Conservation (phyloP, 768 basidiomycete genomes). For the Strobilomyces confusus region DNA sequence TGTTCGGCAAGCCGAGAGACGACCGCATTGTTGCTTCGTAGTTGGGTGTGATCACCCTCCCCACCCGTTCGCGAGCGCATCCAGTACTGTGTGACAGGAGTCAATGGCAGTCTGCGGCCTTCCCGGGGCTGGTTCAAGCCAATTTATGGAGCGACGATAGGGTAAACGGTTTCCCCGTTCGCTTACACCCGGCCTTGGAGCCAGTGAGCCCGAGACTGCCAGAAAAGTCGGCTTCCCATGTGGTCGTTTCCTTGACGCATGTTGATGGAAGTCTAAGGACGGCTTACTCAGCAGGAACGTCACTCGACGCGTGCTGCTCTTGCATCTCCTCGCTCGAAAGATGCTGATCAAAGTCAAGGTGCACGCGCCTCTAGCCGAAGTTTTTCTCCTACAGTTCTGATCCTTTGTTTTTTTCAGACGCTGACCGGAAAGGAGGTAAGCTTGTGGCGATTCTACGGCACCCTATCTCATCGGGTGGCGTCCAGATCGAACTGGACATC, state of each 20-base stretch:
- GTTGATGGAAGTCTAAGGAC: no score
- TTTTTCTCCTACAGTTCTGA: neutral
- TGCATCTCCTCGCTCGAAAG: conserved; percentile 4
- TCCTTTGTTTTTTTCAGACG: neutral
- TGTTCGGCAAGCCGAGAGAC: conserved; percentile 22
- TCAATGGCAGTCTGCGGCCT: no score
- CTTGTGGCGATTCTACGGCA: neutral
- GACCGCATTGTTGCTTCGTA: neutral
- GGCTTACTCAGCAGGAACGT: conserved; percentile 8
- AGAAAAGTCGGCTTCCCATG: no score
- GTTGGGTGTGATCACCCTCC: neutral
- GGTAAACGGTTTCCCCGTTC: no score
- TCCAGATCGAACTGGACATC: conserved; percentile 91
- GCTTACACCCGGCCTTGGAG: no score
- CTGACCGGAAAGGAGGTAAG: conserved; percentile 95
- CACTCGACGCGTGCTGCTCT: neutral
- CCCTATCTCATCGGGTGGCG: conserved; percentile 10
- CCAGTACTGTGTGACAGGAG: no score
- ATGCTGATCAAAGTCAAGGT: conserved; percentile 29
- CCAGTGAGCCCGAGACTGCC: no score
- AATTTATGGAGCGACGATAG: no score
- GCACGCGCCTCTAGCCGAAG: neutral
- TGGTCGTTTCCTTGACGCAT: no score
- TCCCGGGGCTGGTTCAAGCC: no score
- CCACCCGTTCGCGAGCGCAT: neutral